Conservation (phyloP, 164 flowering plant species). For the Hamamelis virginiana region DNA sequence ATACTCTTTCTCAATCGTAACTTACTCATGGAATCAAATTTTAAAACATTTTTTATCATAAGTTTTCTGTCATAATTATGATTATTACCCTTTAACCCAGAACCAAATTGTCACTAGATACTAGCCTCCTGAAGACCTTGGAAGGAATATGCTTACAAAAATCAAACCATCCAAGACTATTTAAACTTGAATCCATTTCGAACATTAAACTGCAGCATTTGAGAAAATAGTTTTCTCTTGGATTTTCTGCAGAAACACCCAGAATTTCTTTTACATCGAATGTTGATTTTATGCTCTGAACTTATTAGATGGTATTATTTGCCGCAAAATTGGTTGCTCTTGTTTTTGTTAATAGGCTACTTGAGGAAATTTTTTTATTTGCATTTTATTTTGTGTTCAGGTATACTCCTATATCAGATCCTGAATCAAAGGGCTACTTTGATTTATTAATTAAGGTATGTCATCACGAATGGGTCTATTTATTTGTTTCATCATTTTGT, state of each 20-base stretch:
- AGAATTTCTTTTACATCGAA: too few species aligned
- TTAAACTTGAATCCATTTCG: neutral
- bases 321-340: neutral
- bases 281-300: too few species aligned
- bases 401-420: slow-evolving; percentile 97
- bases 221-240: neutral
- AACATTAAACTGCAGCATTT: neutral
- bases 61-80: too few species aligned
- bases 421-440: slow-evolving; percentile 86
- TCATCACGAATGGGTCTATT: neutral
- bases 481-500: neutral
- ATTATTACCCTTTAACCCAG: too few species aligned
- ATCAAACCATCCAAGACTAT: too few species aligned
- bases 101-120: too few species aligned
- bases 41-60: too few species aligned
- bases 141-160: too few species aligned
- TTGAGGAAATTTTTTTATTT: neutral
- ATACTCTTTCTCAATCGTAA: too few species aligned
- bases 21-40: too few species aligned
- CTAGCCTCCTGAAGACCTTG: too few species aligned
- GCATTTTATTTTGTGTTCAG: slow-evolving; percentile 34
- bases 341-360: neutral
- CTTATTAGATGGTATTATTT: neutral
- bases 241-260: too few species aligned
- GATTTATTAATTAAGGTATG: slow-evolving; percentile 90